Conservation (phyloP, 306 rosid genomes). For the Cucurbita ficifolia region DNA sequence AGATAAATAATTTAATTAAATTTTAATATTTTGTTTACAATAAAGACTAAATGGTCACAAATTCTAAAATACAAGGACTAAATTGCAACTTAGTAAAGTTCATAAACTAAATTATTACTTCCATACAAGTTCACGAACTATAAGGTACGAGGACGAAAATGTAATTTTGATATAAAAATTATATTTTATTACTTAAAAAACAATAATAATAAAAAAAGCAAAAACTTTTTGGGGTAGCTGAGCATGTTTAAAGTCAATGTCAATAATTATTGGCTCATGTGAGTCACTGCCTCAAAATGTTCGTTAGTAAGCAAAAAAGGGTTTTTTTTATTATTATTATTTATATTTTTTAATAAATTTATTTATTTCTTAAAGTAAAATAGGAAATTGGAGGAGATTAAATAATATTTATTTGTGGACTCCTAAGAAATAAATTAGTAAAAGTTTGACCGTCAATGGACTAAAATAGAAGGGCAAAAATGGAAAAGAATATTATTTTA, state of each 20-base stretch:
- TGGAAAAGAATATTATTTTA: neutral
- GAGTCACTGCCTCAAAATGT: neutral
- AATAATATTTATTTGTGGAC: neutral
- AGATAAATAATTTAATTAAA: no score
- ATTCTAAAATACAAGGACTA: no score
- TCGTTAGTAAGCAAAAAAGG: neutral
- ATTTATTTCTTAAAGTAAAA: neutral
- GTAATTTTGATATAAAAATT: no score
- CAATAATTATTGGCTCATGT: neutral
- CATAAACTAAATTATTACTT: no score
- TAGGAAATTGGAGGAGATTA: neutral
- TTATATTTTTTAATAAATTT: neutral
- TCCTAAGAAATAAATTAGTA: neutral
- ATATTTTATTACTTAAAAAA: no score
- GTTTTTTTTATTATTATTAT: neutral
- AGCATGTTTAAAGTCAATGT: neutral
- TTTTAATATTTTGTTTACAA: no score
- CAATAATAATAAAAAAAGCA: neutral
- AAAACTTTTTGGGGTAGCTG: neutral
- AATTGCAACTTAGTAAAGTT: no score
- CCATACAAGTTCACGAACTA: no score
- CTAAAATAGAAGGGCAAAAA: neutral
- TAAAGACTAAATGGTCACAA: no score
- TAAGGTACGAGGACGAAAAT: no score
- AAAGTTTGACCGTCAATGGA: neutral